Base-by-base conservation (phyloP, 192 early-diverging fungal species). In the Backusella australiensis region DNA sequence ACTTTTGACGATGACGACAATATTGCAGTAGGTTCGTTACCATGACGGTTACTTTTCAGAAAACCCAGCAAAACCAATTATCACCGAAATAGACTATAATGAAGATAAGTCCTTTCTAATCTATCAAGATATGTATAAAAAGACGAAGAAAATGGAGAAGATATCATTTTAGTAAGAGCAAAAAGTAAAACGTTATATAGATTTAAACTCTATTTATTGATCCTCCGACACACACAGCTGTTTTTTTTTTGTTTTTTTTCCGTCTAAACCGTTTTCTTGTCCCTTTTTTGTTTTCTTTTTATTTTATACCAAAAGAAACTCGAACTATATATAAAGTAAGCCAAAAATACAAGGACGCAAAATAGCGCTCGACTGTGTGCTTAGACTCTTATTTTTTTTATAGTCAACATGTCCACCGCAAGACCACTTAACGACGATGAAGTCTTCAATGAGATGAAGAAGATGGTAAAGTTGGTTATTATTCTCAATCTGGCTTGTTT, bases 361-460 rank as follows among this genome's bases (percentile, higher is more conserved):
- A n/a, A 49, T 7, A 49, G 1, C 17, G 19, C 6, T 49, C n/a
- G 15, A 49, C 46, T 49, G 6, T n/a, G 15, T 49, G 19, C 46
- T 49, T 19, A 49, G 17, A 49, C 23, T 29, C 15, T 63, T 63
- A 11, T 63, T 11, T 14, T 14, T 29, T 36, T n/a, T 46, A 21
- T 76, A 49, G 34, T 26, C 38, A 78, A 34, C 8, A 81, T 81
- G 80, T 69, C 80, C 34, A 71, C 76, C 42, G 76, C 77, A 36
- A 69, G 80, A 75, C 73, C 92, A 67, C 86, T 99, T 73, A 98
- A 96, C 87, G 97, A 99, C 79, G 92, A 94, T 74, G 96, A 99
- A 88, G 97, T 98, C 59, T 87, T 88, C 79, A 90, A 90, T 76
- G 97, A 99, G 90, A 99, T 99, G 97, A 93, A 90, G 86, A 99